A percentile compares a stretch with the other conserved stretches of the same genome.
Conservation (phyloP, 2,329 filamentous ascomycete species). For the Incumbomyces delicatus region DNA sequence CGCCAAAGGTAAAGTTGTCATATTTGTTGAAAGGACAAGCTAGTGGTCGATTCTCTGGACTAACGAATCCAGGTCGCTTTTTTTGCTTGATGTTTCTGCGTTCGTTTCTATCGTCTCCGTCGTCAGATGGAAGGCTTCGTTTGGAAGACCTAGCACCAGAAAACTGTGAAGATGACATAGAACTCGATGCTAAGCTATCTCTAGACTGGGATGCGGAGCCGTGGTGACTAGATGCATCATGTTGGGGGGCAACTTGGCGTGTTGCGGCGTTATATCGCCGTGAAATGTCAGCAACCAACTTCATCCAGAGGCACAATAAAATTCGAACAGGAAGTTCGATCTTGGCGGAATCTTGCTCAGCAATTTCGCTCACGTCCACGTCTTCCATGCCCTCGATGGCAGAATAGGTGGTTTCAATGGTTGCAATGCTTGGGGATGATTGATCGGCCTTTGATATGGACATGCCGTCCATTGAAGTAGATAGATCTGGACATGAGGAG, state of each 20-base stretch:
- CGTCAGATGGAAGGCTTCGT: not conserved
- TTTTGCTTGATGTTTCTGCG: not conserved
- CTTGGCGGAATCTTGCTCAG: not conserved
- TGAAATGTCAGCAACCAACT: not conserved
- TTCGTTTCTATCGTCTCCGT: conserved; percentile 2
- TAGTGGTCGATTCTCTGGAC: conserved; percentile 2
- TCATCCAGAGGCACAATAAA: not conserved
- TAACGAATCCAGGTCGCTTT: not conserved
- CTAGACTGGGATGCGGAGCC: not conserved
- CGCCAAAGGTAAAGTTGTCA: conserved; percentile 5
- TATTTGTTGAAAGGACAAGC: conserved; percentile 10
- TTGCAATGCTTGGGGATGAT: not conserved
- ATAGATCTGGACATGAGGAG: not conserved
- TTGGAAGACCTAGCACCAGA: not conserved
- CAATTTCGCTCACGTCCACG: not conserved
- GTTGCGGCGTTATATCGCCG: not conserved
- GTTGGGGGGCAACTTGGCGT: not conserved
- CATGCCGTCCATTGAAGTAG: not conserved
- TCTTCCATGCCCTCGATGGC: not conserved
- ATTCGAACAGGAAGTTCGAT: not conserved
- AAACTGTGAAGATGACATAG: not conserved
- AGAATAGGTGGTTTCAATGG: not conserved
- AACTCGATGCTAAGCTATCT: not conserved
- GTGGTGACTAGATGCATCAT: not conserved
- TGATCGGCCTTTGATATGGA: not conserved